Evolutionary conservation across 2,329 filamentous ascomycete species (phyloP).

Genomic region (Sarocladium brachiariae): DNA sequence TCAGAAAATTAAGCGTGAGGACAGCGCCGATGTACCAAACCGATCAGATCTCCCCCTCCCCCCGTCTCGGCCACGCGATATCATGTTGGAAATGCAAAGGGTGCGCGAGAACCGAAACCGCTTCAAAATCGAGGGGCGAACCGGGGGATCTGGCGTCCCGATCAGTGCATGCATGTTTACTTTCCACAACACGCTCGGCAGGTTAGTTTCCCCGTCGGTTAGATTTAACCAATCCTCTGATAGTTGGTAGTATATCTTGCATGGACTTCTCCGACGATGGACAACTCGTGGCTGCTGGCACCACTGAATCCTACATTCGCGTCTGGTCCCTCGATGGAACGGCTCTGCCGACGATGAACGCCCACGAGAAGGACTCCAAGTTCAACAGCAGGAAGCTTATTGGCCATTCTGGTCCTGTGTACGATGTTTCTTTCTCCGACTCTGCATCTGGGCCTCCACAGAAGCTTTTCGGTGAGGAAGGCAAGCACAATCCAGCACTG

Average conservation of each 20-base stretch:
- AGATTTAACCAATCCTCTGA: conserved; percentile 14
- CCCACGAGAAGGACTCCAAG: conserved; percentile 51
- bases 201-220: conserved; percentile 42
- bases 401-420: conserved; percentile 85
- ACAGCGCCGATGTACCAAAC: conserved; percentile 74
- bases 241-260: conserved; percentile 63
- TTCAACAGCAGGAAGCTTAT: conserved; percentile 66
- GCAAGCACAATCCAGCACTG: conserved; percentile 31
- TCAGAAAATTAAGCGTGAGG: conserved; percentile 79
- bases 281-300: conserved; percentile 79
- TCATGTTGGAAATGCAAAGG: conserved; percentile 89
- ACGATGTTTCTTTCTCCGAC: conserved; percentile 79
- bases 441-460: conserved; percentile 50
- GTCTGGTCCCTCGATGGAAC: conserved; percentile 89
- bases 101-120: conserved; percentile 88
- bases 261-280: conserved; percentile 94
- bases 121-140: conserved; percentile 79
- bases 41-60: conserved; percentile 79
- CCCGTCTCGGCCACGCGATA: conserved; percentile 80
- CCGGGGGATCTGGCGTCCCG: conserved; percentile 73
- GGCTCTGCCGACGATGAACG: conserved; percentile 61
- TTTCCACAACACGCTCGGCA: conserved; percentile 92
- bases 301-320: conserved; percentile 89
- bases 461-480: conserved; percentile 44
- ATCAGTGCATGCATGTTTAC: conserved; percentile 96